Conservation (phyloP, 2,329 filamentous ascomycete genomes). For the Cucurbitaria berberidis region DNA sequence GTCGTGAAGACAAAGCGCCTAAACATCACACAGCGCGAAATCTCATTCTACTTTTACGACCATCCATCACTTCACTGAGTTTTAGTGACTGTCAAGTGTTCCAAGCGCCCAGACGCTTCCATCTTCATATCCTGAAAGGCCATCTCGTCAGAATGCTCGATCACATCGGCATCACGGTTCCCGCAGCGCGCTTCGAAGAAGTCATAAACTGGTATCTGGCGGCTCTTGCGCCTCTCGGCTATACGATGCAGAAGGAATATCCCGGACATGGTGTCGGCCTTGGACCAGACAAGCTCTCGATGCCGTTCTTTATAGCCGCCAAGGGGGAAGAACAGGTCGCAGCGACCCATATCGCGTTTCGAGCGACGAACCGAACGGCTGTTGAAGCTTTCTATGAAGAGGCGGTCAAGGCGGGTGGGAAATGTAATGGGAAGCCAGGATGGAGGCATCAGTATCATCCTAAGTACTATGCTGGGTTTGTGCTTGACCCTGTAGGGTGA, state of each 20-base stretch:
- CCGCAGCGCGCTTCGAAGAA: slow-evolving; percentile 21
- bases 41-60: too few species aligned
- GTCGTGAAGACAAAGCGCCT: neutral
- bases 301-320: slow-evolving; percentile 24
- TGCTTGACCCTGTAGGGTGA: slow-evolving; percentile 36
- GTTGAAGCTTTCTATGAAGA: slow-evolving; percentile 31
- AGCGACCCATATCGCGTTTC: slow-evolving; percentile 29
- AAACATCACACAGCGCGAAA: neutral
- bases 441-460: slow-evolving; percentile 30
- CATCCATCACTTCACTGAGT: too few species aligned
- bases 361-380: slow-evolving; percentile 16
- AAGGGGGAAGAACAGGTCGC: slow-evolving; percentile 7
- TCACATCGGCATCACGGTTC: slow-evolving; percentile 30
- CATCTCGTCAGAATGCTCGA: slow-evolving; percentile 10
- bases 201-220: slow-evolving; percentile 29
- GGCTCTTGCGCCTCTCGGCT: slow-evolving; percentile 36
- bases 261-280: slow-evolving; percentile 20
- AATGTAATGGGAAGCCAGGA: slow-evolving; percentile 33
- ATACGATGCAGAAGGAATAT: slow-evolving; percentile 30
- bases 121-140: too few species aligned
- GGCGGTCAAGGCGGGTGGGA: slow-evolving; percentile 32
- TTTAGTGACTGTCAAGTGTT: too few species aligned
- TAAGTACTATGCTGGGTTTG: slow-evolving; percentile 38
- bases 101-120: too few species aligned
- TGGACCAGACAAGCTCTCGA: slow-evolving; percentile 14